These are phyloP conservation scores for Aureobasidium sp. DNA, from an alignment of 2,329 filamentous ascomycete species.

Conservation along the genomic window DNA sequence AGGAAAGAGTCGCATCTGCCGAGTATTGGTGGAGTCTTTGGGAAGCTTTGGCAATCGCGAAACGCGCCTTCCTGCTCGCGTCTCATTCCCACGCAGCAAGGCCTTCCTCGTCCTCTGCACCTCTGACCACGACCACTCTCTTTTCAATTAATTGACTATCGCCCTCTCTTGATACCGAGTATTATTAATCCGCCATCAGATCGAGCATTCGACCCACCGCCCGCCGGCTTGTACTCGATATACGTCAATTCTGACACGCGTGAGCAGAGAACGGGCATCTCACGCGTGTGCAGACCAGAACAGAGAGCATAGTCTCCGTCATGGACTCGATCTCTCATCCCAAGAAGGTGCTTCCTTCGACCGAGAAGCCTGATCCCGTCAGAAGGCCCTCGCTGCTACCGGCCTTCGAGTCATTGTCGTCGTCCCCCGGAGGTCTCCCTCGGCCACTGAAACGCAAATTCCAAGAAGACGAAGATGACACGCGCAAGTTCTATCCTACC, in stretches of 20 bases:
- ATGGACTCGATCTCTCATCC: slow-evolving; percentile 3
- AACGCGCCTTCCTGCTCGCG: neutral
- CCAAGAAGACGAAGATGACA: slow-evolving; percentile 38
- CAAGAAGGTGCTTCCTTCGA: slow-evolving; percentile 9
- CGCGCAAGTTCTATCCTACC: slow-evolving; percentile 70
- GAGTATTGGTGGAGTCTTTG: slow-evolving; percentile 4
- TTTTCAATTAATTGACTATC: neutral
- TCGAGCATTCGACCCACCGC: neutral
- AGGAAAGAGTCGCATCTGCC: neutral
- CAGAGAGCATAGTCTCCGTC: neutral
- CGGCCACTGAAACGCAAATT: slow-evolving; percentile 60
- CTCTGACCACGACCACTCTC: slow-evolving; percentile 3
- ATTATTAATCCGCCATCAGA: slow-evolving; percentile 3
- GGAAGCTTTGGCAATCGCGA: slow-evolving; percentile 6
- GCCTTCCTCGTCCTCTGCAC: neutral
- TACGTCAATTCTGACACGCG: slow-evolving; percentile 8
- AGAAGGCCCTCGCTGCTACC: slow-evolving; percentile 58
- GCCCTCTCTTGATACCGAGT: slow-evolving; percentile 10
- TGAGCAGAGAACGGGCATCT: slow-evolving; percentile 8
- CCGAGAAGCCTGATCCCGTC: slow-evolving; percentile 8
- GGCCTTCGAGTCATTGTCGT: slow-evolving; percentile 72
- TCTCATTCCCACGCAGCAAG: neutral
- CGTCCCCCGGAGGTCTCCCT: slow-evolving; percentile 59
- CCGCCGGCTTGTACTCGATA: slow-evolving; percentile 3
- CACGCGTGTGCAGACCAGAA: slow-evolving; percentile 10